Base-by-base conservation (phyloP, 1,284 basidiomycete species). In the Peniophora sp. region DNA sequence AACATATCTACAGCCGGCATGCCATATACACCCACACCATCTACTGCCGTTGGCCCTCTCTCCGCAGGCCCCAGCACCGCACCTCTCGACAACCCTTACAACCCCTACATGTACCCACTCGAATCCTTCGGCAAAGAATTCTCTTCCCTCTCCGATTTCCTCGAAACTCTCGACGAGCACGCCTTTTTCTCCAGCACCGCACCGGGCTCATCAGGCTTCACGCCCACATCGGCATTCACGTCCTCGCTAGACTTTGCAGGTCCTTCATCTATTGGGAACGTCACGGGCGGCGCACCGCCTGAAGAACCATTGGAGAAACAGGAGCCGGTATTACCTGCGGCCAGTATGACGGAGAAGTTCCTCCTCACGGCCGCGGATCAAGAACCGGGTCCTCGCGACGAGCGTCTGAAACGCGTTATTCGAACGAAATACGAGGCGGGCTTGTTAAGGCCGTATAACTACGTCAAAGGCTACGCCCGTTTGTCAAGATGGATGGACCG, bases 341-440 rank as follows among this genome's bases (percentile, higher is more conserved):
- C 84, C 12, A 87, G 78, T 1, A 88, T 89, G 63, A 85, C 87
- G 1, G 94, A 98, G 64, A 80, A 79, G 43, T 98, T 97, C 69
- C 77, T 97, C 58, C 75, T 98, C 32, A 97, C 92, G 0, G 95
- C 96, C 1, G 96, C 96, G 0, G 95, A 98, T 67, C 95, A 97
- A 63, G 91, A 91, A 45, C 81, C 88, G 11, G 95, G 95, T 0
- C 89, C 92, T 12, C 77, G 95, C 35, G 91, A 96, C 56, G 91
- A 97, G 58, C 84, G 95, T 1, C 70, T 99, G 38, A 89, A 88
- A 53, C 79, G 90, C 54, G 96, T 99, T 56, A 98, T 98, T 60
- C 83, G 90, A 57, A 94, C 91, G 61, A 98, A 98, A 69, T 97
- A 97, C 68, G 95, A 98, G 64, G 96, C 95, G 1, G 96, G 95